Base-by-base conservation (phyloP, 1,139 yeast genomes). In the Taphrina betulina region DNA sequence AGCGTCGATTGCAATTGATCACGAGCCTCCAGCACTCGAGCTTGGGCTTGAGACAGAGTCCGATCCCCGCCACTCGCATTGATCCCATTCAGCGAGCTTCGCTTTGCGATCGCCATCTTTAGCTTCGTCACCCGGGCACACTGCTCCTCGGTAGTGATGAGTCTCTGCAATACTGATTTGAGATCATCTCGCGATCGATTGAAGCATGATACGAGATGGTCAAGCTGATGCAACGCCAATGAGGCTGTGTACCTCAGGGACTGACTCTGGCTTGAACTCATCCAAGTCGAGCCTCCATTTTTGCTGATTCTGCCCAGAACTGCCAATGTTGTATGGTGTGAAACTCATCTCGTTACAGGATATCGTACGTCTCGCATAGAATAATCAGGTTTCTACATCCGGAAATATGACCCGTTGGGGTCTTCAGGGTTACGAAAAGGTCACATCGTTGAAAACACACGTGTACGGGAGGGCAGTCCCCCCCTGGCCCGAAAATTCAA, bases 181-280 rank as follows among this genome's bases (percentile, higher is more conserved):
- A 41, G 45, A 10, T 41, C 45, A 2, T n/a, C 26, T 16, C 45
- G 22, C 10, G 22, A 23, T 4, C 45, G 45, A 26, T 24, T 19
- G 20, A 41, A 41, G n/a, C 17, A 8, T 4, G 45, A 14, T 5
- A 41, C 33, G 12, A 24, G 10, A 24, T 24, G 34, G 28, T 41
- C 45, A 14, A 41, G 34, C 23, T 26, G 34, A 41, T 41, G 45
- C 23, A 41, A 23, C 14, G 24, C 34, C 3, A 41, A 2, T 2
- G 45, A 24, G 10, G 45, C 45, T 2, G 14, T n/a, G 8, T 41
- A 41, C 16, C 45, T 24, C 33, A 41, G 26, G 33, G 45, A 26
- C 35, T 41, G 37, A 8, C 12, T 26, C n/a, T n/a, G n/a, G n/a
- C n/a, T n/a, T n/a, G n/a, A n/a, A n/a, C n/a, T n/a, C n/a, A n/a